Evolutionary conservation across 1,284 basidiomycete genomes (phyloP).

Genomic region (Farysia itapuensis): DNA sequence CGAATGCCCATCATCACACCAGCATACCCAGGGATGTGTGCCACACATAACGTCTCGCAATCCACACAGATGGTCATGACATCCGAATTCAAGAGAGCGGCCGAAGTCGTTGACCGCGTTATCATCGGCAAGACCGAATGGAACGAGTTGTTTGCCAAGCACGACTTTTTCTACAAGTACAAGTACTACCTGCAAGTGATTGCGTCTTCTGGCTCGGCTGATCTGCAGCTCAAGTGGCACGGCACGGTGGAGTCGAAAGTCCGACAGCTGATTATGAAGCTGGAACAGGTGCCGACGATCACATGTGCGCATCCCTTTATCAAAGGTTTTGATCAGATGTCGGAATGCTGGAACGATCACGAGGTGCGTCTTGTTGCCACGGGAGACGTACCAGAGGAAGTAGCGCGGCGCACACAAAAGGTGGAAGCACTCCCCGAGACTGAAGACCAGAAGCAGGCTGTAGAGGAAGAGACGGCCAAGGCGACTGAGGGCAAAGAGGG

Average conservation of each 20-base stretch:
- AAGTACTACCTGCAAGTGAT: slow-evolving; percentile 98
- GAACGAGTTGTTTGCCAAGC: slow-evolving; percentile 77
- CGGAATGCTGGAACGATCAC: slow-evolving; percentile 79
- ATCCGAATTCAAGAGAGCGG: slow-evolving; percentile 89
- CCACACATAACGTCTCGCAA: slow-evolving; percentile 94
- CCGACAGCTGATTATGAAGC: slow-evolving; percentile 93
- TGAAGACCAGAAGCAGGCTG: slow-evolving; percentile 35
- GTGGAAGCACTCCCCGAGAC: slow-evolving; percentile 44
- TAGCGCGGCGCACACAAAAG: slow-evolving; percentile 50
- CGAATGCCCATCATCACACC: slow-evolving; percentile 99
- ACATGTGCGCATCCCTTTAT: slow-evolving; percentile 91
- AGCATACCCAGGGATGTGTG: slow-evolving; percentile 99
- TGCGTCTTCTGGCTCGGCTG: slow-evolving; percentile 76
- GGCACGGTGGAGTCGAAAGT: slow-evolving; percentile 97
- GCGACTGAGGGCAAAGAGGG: slow-evolving; percentile 56
- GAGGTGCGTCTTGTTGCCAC: slow-evolving; percentile 57
- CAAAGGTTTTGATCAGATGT: slow-evolving; percentile 87
- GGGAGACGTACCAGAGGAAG: slow-evolving; percentile 51
- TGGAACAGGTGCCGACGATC: slow-evolving; percentile 90
- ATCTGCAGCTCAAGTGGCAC: slow-evolving; percentile 92
- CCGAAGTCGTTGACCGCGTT: slow-evolving; percentile 89
- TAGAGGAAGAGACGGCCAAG: slow-evolving; percentile 42
- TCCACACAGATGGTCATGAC: slow-evolving; percentile 97
- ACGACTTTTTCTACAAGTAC: slow-evolving; percentile 97
- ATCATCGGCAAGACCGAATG: slow-evolving; percentile 81